phyloP scores from a whole-genome alignment of 1,284 basidiomycete genomes.

The Exobasidium cylindrosporum region DNA sequence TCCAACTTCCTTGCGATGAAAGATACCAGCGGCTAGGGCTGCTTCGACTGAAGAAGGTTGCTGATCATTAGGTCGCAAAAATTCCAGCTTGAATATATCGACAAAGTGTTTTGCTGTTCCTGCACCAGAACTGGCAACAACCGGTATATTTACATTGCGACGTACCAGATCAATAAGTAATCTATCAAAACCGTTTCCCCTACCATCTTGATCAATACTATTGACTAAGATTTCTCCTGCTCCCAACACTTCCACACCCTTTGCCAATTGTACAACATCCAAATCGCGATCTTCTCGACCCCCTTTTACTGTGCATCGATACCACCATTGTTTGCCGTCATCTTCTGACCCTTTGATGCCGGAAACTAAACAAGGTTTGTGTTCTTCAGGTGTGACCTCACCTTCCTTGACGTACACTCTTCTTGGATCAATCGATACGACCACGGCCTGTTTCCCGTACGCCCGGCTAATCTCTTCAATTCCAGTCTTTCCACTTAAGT shows the following conservation, averaged over 20 bases:
- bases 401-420: constrained; percentile 75
- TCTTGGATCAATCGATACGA: constrained; percentile 93
- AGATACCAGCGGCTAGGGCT: constrained; percentile 93
- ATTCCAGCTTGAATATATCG: constrained; percentile 68
- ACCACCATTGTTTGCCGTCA: constrained; percentile 81
- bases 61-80: constrained; percentile 18
- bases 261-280: constrained; percentile 87
- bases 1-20: constrained; percentile 83
- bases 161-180: constrained; percentile 74
- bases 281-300: constrained; percentile 82
- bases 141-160: constrained; percentile 76
- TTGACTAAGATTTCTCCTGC: constrained; percentile 95
- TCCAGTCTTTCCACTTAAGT: constrained; percentile 63
- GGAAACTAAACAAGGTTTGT: constrained; percentile 36
- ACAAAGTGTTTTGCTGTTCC: constrained; percentile 79
- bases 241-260: constrained; percentile 81
- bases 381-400: constrained; percentile 58
- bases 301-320: constrained; percentile 93
- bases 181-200: constrained; percentile 86
- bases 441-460: constrained; percentile 96
- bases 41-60: constrained; percentile 67
- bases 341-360: constrained; percentile 60
- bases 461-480: constrained; percentile 88
- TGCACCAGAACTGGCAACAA: constrained; percentile 84
- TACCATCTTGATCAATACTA: constrained; percentile 94